A percentile compares a stretch with the other conserved stretches of the same genome.
Conservation (phyloP, 768 basidiomycete species). For the Porpolomopsis calyptriformis region DNA sequence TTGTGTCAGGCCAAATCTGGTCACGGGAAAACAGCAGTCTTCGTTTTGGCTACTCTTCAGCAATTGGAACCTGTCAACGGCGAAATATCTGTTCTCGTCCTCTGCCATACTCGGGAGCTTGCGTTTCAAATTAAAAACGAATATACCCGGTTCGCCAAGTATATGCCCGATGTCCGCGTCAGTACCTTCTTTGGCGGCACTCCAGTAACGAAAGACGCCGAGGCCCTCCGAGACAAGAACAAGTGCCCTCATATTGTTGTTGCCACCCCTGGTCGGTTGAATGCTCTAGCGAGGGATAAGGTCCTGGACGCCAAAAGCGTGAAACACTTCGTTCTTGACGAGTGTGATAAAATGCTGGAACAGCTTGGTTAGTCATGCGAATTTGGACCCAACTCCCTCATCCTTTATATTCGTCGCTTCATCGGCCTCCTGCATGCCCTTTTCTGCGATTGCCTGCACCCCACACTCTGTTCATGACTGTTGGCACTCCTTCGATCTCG, state of each 20-base stretch:
- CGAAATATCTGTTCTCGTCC: conserved; percentile 93
- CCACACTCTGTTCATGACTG: conserved; percentile 20
- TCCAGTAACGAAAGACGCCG: conserved; percentile 86
- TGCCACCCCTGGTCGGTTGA: conserved; percentile 94
- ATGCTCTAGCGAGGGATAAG: conserved; percentile 93
- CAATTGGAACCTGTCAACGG: conserved; percentile 97
- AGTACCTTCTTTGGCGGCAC: conserved; percentile 98
- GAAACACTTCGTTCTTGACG: conserved; percentile 99
- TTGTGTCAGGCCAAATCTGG: conserved; percentile 99
- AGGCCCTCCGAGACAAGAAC: conserved; percentile 86
- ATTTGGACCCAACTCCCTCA: conserved; percentile 51
- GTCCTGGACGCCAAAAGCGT: conserved; percentile 89
- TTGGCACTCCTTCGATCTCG: conserved; percentile 29
- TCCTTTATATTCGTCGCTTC: conserved; percentile 42
- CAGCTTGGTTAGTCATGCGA: conserved; percentile 99
- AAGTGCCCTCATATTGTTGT: conserved; percentile 99
- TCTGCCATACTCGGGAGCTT: conserved; percentile 98
- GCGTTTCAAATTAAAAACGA: conserved; percentile 99
- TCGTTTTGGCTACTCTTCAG: conserved; percentile 94
- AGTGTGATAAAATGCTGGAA: conserved; percentile 99
- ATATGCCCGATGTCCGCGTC: conserved; percentile 98
- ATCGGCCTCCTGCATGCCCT: conserved; percentile 30
- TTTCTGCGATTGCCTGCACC: conserved; percentile 25
- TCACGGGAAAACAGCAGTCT: conserved; percentile 97
- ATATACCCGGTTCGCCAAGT: conserved; percentile 97